Conservation (phyloP, 495 filamentous ascomycete genomes). For the Penicillium coprophilum region DNA sequence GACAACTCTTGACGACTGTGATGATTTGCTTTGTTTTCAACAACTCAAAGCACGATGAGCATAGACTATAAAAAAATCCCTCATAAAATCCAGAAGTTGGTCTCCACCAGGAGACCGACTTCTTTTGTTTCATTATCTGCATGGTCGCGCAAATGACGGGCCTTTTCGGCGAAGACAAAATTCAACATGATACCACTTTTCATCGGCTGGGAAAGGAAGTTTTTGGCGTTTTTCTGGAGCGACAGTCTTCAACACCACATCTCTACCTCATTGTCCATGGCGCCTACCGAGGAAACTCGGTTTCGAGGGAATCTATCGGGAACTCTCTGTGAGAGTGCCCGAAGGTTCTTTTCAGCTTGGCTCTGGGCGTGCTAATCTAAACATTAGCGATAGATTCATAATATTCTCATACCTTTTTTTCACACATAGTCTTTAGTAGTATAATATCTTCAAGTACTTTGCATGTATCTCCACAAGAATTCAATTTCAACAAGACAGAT, state of each 20-base stretch:
- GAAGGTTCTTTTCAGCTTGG: conserved; percentile 8
- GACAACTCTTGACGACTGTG: conserved; percentile 48
- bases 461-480: neutral
- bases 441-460: neutral
- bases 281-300: conserved; percentile 9
- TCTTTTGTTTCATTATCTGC: conserved; percentile 46
- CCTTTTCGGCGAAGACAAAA: conserved; percentile 49
- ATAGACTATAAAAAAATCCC: conserved; percentile 46
- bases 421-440: neutral
- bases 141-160: conserved; percentile 42
- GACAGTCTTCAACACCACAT: conserved; percentile 45
- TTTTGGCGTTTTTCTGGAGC: conserved; percentile 48
- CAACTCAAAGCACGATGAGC: conserved; percentile 53
- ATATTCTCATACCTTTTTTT: conserved; percentile 19
- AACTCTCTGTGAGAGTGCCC: conserved; percentile 8
- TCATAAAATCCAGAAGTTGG: conserved; percentile 23
- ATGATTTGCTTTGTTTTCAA: conserved; percentile 63
- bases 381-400: conserved; percentile 48
- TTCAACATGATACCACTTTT: conserved; percentile 58
- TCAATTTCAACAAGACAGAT: neutral
- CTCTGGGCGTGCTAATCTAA: conserved; percentile 43
- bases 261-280: conserved; percentile 15
- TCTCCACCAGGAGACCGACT: conserved; percentile 13
- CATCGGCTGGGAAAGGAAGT: conserved; percentile 49
- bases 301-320: conserved; percentile 10